Evolutionary conservation across 371 early-diverging fungal genomes (phyloP).

Genomic region (Smittium mucronatum): DNA sequence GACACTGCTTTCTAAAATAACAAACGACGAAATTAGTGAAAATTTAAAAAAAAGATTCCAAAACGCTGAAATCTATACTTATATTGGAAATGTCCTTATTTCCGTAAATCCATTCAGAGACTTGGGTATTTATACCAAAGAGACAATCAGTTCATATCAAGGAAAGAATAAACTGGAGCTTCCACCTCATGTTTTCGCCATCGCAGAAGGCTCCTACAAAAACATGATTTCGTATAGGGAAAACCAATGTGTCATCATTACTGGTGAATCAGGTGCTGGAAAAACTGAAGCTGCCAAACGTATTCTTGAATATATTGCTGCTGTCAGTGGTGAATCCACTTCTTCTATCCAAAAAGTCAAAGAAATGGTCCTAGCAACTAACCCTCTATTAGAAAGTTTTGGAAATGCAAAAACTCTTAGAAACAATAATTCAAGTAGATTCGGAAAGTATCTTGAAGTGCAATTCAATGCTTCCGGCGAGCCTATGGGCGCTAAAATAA

Average conservation of each 20-base stretch:
- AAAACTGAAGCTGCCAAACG: constrained; percentile 91
- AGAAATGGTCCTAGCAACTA: constrained; percentile 90
- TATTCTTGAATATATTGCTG: constrained; percentile 95
- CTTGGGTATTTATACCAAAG: constrained; percentile 48
- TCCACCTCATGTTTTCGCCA: constrained; percentile 77
- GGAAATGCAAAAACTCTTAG: constrained; percentile 98
- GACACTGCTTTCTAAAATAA: constrained; percentile 75
- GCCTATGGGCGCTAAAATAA: constrained; percentile 86
- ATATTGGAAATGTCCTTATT: constrained; percentile 78
- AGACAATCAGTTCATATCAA: constrained; percentile 52
- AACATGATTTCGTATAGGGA: constrained; percentile 94
- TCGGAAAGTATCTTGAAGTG: constrained; percentile 98
- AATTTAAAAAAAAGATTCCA: constrained; percentile 71
- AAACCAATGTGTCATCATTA: constrained; percentile 95
- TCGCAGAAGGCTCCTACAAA: constrained; percentile 73
- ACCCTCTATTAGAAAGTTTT: constrained; percentile 96
- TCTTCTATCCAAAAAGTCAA: constrained; percentile 72
- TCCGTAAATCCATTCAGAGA: constrained; percentile 81
- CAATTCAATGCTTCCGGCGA: constrained; percentile 77
- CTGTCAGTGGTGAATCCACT: constrained; percentile 65
- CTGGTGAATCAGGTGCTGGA: constrained; percentile 83
- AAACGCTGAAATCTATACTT: constrained; percentile 52
- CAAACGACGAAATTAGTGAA: constrained; percentile 71
- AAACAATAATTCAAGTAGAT: constrained; percentile 98
- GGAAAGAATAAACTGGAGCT: constrained; percentile 78